Percentiles rank a stretch among this genome's conserved stretches.
Conservation (phyloP, 805 yeast genomes). For the Phaffomyces antillensis region DNA sequence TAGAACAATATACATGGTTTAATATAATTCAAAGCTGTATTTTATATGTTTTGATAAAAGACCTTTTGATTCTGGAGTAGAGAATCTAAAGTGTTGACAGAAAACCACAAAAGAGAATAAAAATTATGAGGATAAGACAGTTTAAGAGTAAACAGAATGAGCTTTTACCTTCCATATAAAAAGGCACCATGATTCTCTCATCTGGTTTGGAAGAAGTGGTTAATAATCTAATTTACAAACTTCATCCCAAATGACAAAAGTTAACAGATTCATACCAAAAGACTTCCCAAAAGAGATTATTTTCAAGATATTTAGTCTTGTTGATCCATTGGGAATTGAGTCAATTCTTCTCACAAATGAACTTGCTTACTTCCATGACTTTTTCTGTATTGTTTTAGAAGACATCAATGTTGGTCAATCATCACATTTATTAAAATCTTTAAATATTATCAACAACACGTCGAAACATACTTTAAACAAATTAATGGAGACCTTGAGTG, state of each 20-base stretch:
- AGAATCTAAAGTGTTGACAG: too few relatives aligned
- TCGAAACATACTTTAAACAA: not conserved
- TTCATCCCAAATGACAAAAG: not conserved
- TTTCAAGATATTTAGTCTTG: not conserved
- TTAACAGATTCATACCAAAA: not conserved
- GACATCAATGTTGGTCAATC: not conserved
- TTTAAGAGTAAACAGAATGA: too few relatives aligned
- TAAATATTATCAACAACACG: not conserved
- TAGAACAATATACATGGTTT: too few relatives aligned
- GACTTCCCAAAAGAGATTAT: not conserved
- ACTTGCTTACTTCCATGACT: not conserved
- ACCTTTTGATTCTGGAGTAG: too few relatives aligned
- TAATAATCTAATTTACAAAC: not conserved
- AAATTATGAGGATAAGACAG: too few relatives aligned
- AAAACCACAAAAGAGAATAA: too few relatives aligned
- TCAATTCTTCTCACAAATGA: not conserved
- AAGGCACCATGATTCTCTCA: too few relatives aligned
- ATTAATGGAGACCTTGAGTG: not conserved
- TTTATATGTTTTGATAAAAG: too few relatives aligned
- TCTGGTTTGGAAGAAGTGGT: too few relatives aligned
- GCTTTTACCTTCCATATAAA: too few relatives aligned
- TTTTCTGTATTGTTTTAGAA: not conserved
- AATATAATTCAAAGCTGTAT: too few relatives aligned
- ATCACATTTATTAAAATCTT: not conserved
- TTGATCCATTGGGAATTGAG: not conserved